Base-by-base conservation (phyloP, 306 rosid species). In the Lathyrus aphaca region DNA sequence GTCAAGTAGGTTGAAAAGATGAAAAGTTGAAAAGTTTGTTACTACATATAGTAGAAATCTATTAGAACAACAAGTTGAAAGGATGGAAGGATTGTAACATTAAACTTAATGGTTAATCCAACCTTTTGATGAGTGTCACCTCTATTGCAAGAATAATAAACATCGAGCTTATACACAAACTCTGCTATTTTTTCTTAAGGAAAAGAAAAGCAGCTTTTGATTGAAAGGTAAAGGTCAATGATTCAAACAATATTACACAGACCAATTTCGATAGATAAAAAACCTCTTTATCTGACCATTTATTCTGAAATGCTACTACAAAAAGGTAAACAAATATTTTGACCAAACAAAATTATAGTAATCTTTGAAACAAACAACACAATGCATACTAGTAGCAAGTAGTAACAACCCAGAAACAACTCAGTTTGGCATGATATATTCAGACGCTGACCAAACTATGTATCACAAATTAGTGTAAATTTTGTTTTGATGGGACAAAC, bases 381-480 rank as follows among this genome's bases (percentile, higher is more conserved):
- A 46, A 19, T 0, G 9, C 29, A 53, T 23, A 25, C 29, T 3
- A 25, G 29, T 18, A 58, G 25, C 68, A 32, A 2, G 21, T 7
- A 46, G 8, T 53, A 19, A 6, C 48, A 46, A 48, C 51, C 29
- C 38, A 32, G 4, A 63, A 44, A 50, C 17, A 1, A 11, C 35
- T 0, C 43, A 57, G 8, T 32, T 6, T 5, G 35, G 37, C 3
- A 16, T 16, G 16, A 58, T 16, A 5, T 5, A 56, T 15, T 37
- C 65, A 45, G 77, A 61, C 69, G 45, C 66, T 74, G 80, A 70
- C 77, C 42, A 71, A 19, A 32, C 48, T 30, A 53, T 3, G 17
- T 13, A 66, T 71, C 25, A 75, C 62, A 44, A 44, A 43, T 48
- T 18, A 16, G 66, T 45, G 40, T 13, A 35, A 42, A 53, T 10